A percentile compares a stretch with the other conserved stretches of the same genome.
Conservation (phyloP, 441 rosid species). For the Pelargonium fulgidum region DNA sequence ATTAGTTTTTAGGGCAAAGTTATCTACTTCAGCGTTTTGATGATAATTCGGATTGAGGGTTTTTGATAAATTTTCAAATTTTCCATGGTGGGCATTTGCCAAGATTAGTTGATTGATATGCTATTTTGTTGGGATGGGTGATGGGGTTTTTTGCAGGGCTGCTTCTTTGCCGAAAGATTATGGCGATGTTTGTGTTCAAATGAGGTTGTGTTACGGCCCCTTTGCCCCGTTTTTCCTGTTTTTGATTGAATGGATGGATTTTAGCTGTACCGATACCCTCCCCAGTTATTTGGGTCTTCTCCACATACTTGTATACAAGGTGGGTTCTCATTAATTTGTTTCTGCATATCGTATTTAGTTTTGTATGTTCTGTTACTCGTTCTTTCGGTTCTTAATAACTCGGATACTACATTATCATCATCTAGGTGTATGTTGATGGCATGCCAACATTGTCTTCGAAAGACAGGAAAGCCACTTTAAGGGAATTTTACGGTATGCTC, state of each 20-base stretch:
- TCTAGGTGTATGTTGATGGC: constrained; percentile 62
- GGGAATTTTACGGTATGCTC: constrained; percentile 59
- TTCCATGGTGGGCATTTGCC: not conserved
- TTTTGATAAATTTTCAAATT: not conserved
- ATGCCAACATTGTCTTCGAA: constrained; percentile 46
- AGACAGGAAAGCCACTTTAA: constrained; percentile 52
- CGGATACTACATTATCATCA: not conserved
- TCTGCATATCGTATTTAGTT: not conserved
- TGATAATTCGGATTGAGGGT: constrained; percentile 1
- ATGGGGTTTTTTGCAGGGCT: constrained; percentile 41
- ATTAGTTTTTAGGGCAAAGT: not conserved
- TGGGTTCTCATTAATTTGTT: constrained; percentile 10
- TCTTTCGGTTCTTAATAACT: not conserved
- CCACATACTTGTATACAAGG: constrained; percentile 54
- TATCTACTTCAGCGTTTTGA: constrained; percentile 5
- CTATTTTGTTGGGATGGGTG: constrained; percentile 10
- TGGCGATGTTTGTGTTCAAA: constrained; percentile 45
- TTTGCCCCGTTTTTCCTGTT: constrained; percentile 50
- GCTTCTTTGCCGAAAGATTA: constrained; percentile 49
- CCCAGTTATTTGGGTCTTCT: constrained; percentile 55
- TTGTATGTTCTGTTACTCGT: not conserved
- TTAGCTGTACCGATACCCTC: constrained; percentile 47
- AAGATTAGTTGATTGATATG: constrained; percentile 8
- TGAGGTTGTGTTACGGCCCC: constrained; percentile 58
- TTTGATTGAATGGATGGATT: constrained; percentile 64